phyloP scores from a whole-genome alignment of 257 asterid species.

The Solanum ossicruentum region DNA sequence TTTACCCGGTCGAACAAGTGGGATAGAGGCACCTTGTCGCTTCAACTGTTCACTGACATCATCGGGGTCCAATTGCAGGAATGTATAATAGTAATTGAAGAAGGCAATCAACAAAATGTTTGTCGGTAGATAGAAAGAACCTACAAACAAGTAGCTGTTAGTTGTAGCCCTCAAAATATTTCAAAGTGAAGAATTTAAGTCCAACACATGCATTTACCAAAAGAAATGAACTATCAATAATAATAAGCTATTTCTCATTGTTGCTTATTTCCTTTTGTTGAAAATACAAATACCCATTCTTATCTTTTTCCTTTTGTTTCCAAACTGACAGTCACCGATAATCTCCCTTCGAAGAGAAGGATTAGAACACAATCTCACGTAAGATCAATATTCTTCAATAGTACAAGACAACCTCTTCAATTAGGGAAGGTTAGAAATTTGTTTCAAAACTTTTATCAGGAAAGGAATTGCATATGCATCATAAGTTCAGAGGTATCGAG shows the following conservation, averaged over 20 bases:
- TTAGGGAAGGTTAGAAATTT: background rate
- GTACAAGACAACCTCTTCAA: background rate
- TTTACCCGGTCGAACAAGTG: constrained; percentile 94
- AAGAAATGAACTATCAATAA: background rate
- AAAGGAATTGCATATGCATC: background rate
- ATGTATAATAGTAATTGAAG: constrained; percentile 96
- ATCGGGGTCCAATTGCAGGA: constrained; percentile 94
- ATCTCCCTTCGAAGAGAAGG: background rate
- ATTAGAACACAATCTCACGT: background rate
- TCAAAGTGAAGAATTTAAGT: background rate
- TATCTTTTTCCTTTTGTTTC: background rate
- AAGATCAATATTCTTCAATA: background rate
- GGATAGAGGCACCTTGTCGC: constrained; percentile 98
- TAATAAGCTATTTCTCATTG: background rate
- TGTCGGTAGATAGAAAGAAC: constrained; percentile 80
- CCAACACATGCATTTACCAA: background rate
- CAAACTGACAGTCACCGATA: background rate
- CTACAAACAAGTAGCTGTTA: constrained; percentile 15
- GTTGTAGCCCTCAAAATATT: background rate
- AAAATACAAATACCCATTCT: background rate
- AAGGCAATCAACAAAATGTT: constrained; percentile 82
- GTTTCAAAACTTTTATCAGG: background rate
- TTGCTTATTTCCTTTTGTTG: background rate
- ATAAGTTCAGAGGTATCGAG: background rate
- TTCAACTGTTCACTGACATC: constrained; percentile 96